Evolutionary conservation across 208 protist genomes (phyloP).

Genomic region (Leishmania arabica): DNA sequence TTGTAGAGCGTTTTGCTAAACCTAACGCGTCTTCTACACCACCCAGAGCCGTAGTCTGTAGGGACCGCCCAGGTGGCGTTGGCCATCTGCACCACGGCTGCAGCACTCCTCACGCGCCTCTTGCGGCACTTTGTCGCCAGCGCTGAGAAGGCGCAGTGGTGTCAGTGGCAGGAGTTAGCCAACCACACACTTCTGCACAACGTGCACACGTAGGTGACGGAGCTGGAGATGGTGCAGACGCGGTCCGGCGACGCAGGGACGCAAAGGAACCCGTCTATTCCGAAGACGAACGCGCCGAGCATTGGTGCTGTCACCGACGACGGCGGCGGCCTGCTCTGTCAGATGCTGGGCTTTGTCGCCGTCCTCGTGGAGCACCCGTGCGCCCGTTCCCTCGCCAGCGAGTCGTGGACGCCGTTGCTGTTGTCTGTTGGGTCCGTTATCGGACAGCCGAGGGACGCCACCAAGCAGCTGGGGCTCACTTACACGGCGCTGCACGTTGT

Average conservation of each 20-base stretch:
- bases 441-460: constrained; percentile 18
- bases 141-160: constrained; percentile 29
- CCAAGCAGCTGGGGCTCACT: constrained; percentile 21
- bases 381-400: constrained; percentile 20
- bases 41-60: constrained; percentile 28
- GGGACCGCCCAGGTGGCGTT: background rate
- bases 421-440: constrained; percentile 17
- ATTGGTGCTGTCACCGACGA: background rate
- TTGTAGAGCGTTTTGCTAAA: constrained; percentile 7
- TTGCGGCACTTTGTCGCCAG: constrained; percentile 14
- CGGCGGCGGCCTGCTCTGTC: constrained; percentile 2
- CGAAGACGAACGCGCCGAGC: background rate
- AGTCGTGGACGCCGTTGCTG: constrained; percentile 33
- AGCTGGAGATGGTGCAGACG: constrained; percentile 15
- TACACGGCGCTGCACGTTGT: constrained; percentile 33
- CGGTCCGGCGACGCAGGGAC: background rate
- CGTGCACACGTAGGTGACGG: constrained; percentile 19
- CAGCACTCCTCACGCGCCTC: constrained; percentile 16
- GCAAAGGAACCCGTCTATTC: background rate
- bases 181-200: constrained; percentile 21
- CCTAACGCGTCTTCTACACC: constrained; percentile 21
- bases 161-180: constrained; percentile 25
- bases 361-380: constrained; percentile 36
- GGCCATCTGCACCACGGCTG: constrained; percentile 16
- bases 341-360: constrained; percentile 25